These are phyloP conservation scores for Pezicula rhizophila DNA, from an alignment of 2,329 filamentous ascomycete genomes.

Conservation along the genomic window DNA sequence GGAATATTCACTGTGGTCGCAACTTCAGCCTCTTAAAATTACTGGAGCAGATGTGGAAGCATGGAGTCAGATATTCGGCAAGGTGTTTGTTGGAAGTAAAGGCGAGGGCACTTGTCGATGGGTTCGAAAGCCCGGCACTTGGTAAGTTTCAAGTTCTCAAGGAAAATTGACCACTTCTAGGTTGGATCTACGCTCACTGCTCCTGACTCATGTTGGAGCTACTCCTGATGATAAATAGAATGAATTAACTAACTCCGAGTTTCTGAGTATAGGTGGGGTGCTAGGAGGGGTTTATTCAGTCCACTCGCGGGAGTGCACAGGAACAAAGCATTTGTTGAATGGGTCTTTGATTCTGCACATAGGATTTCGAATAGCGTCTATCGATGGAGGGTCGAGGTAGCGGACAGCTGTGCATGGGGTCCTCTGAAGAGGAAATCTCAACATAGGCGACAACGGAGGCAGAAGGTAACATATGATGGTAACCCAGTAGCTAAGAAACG, in stretches of 20 bases:
- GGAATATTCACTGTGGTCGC: constrained; percentile 7
- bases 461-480: not conserved
- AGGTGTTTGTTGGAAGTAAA: constrained; percentile 10
- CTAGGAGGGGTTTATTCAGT: constrained; percentile 7
- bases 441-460: not conserved
- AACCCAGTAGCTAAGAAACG: not conserved
- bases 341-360: too few species aligned
- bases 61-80: constrained; percentile 6
- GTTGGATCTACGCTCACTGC: too few species aligned
- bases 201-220: too few species aligned
- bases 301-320: not conserved
- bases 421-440: too few species aligned
- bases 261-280: not conserved
- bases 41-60: constrained; percentile 6
- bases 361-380: too few species aligned
- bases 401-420: too few species aligned
- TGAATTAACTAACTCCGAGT: too few species aligned
- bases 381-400: too few species aligned
- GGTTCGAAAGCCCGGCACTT: constrained; percentile 10
- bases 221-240: too few species aligned
- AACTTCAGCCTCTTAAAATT: constrained; percentile 9
- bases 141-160: not conserved
- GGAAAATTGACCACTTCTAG: too few species aligned
- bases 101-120: constrained; percentile 1
- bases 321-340: too few species aligned